Evolutionary conservation across 257 asterid genomes (phyloP).

Genomic region (Solanum acaule): DNA sequence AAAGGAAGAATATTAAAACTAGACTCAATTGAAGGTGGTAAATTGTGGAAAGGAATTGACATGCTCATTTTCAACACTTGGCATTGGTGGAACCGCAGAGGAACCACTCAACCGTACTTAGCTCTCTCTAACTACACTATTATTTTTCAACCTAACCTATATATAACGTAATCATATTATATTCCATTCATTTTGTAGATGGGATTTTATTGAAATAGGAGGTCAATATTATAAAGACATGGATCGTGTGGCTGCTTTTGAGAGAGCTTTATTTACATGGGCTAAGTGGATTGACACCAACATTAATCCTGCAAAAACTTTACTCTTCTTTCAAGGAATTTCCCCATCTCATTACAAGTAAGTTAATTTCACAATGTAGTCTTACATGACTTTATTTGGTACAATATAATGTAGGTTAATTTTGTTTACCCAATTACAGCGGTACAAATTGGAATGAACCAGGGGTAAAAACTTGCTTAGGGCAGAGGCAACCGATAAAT

Average conservation of each 20-base stretch:
- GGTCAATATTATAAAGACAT: slow-evolving; percentile 60
- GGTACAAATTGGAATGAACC: slow-evolving; percentile 73
- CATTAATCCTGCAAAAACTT: slow-evolving; percentile 54
- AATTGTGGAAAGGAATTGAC: slow-evolving; percentile 52
- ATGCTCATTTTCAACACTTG: slow-evolving; percentile 72
- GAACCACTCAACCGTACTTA: slow-evolving; percentile 54
- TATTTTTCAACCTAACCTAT: not conserved
- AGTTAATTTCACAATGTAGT: not conserved
- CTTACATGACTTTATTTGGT: too few relatives aligned
- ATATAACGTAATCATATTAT: too few relatives aligned
- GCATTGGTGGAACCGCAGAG: slow-evolving; percentile 94
- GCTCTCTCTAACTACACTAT: too few relatives aligned
- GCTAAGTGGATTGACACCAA: slow-evolving; percentile 71
- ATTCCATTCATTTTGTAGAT: slow-evolving; percentile 6
- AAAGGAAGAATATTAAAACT: slow-evolving; percentile 48
- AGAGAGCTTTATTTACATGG: slow-evolving; percentile 70
- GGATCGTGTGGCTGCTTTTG: slow-evolving; percentile 74
- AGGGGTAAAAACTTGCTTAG: slow-evolving; percentile 40
- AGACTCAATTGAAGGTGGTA: slow-evolving; percentile 59
- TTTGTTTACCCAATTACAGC: slow-evolving; percentile 12
- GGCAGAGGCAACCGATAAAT: slow-evolving; percentile 35
- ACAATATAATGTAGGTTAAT: too few relatives aligned
- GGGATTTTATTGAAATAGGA: slow-evolving; percentile 67
- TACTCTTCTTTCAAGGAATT: slow-evolving; percentile 80
- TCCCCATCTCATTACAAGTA: slow-evolving; percentile 95